Evolutionary conservation across 2,329 filamentous ascomycete species (phyloP), one percentile per base, ranked within the genome.

Genomic region (Diaporthe amygdali): DNA sequence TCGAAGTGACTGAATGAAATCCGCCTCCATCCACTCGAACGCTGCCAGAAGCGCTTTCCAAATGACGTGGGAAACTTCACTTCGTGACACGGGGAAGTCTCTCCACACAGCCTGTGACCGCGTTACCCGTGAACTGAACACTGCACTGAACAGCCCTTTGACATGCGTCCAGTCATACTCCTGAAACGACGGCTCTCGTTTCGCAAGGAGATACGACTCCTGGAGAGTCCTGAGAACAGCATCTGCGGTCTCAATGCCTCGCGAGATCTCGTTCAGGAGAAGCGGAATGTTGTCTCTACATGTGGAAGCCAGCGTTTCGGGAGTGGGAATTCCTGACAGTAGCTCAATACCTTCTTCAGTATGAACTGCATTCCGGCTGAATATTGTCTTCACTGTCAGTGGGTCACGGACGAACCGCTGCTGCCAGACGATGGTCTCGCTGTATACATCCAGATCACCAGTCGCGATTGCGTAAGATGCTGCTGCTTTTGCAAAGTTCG

Each of bases 351-450:
- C 63, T 30, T 71, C 69, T 3, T 46, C 32, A 2, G 51, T 47
- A n/a, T 25, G 52, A 2, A 68, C 52, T 12, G 14, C 44, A 1
- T 51, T n/a, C 8, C n/a, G 9, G 25, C 52, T 52, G 5, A 71
- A 49, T 6, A 71, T 25, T 12, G 5, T 20, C 34, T 37, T 47
- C 4, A 34, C 22, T 25, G 63, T 30, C 52, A 68, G n/a, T 7
- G 69, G 34, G 12, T 71, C 69, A 8, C 44, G 63, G n/a, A 71
- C 54, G 22, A 71, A 71, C 14, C 69, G 69, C 69, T 71, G 52
- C 34, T 71, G 69, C 69, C 69, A 71, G 14, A 46, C n/a, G 14
- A 68, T 5, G 12, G 44, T 71, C 22, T 71, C 63, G 25, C 52
- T 27, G n/a, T 71, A 71, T 10, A 30, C n/a, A 8, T 68, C 46